phyloP scores from a whole-genome alignment of 495 filamentous ascomycete species.

The Xylaria longipes region DNA sequence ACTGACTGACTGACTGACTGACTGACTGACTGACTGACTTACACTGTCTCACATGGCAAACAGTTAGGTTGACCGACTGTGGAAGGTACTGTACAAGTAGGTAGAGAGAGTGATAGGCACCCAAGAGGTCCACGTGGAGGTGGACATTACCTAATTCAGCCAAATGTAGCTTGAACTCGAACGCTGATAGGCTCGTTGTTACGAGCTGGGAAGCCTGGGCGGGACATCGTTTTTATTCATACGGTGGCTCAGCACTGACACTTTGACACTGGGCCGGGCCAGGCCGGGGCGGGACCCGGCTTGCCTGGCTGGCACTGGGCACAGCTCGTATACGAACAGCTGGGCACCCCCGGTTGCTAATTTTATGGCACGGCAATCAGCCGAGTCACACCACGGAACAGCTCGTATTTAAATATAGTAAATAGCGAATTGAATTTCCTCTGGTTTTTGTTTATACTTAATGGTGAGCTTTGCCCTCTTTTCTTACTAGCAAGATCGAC shows the following conservation, averaged over 20 bases:
- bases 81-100: too few species aligned
- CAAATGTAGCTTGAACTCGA: not conserved
- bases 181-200: not conserved
- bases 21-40: too few species aligned
- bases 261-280: too few species aligned
- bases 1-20: too few species aligned
- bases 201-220: too few species aligned
- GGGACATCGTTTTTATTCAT: too few species aligned
- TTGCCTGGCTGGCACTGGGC: not conserved
- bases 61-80: too few species aligned
- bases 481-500: not conserved
- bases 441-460: not conserved
- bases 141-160: slow-evolving; percentile 21
- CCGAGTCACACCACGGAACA: slow-evolving; percentile 3
- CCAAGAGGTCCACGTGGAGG: not conserved
- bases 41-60: not conserved
- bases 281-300: not conserved
- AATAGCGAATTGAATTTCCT: not conserved
- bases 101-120: not conserved
- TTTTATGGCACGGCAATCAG: slow-evolving; percentile 14
- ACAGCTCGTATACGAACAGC: slow-evolving; percentile 3
- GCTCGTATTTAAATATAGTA: slow-evolving; percentile 3
- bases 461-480: not conserved
- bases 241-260: not conserved
- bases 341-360: slow-evolving; percentile 22